Conservation (phyloP, 2,329 filamentous ascomycete species). For the Aspergillus vadensis region DNA sequence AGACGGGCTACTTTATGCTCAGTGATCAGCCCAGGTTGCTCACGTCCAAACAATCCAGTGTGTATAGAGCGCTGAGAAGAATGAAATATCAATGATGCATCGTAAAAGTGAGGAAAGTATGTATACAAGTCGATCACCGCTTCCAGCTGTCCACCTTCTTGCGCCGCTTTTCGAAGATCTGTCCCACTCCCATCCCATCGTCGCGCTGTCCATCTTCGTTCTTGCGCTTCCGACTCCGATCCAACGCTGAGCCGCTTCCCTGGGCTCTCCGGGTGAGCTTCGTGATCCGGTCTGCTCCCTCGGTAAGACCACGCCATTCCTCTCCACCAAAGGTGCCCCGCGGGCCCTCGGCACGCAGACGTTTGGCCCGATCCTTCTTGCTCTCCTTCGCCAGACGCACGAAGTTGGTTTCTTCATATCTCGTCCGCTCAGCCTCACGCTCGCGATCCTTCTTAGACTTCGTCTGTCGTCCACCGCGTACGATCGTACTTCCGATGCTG, state of each 20-base stretch:
- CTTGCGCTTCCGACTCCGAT: slow-evolving; percentile 83
- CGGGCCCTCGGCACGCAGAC: slow-evolving; percentile 45
- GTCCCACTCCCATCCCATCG: slow-evolving; percentile 67
- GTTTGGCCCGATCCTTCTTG: slow-evolving; percentile 81
- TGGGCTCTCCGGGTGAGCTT: slow-evolving; percentile 73
- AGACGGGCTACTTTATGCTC: too few species aligned
- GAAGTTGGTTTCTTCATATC: slow-evolving; percentile 93
- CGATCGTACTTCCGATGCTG: slow-evolving; percentile 88
- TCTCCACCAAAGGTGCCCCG: slow-evolving; percentile 78
- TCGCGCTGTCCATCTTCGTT: slow-evolving; percentile 72
- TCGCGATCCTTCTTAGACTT: slow-evolving; percentile 76
- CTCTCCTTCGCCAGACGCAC: slow-evolving; percentile 79
- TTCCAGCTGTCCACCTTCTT: slow-evolving; percentile 49
- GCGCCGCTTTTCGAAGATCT: slow-evolving; percentile 52
- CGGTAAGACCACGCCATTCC: slow-evolving; percentile 84
- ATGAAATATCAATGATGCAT: not conserved
- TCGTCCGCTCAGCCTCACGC: slow-evolving; percentile 73
- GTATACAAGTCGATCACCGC: slow-evolving; percentile 23
- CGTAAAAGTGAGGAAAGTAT: not conserved
- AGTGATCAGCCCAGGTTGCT: too few species aligned
- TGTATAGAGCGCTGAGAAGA: too few species aligned
- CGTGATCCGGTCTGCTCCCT: slow-evolving; percentile 84
- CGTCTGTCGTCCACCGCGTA: slow-evolving; percentile 72
- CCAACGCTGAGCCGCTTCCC: slow-evolving; percentile 60
- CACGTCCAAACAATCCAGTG: too few species aligned